A percentile compares a stretch with the other conserved stretches of the same genome.
Conservation (phyloP, 352 stramenopile species). For the Phytophthora pistaciae region DNA sequence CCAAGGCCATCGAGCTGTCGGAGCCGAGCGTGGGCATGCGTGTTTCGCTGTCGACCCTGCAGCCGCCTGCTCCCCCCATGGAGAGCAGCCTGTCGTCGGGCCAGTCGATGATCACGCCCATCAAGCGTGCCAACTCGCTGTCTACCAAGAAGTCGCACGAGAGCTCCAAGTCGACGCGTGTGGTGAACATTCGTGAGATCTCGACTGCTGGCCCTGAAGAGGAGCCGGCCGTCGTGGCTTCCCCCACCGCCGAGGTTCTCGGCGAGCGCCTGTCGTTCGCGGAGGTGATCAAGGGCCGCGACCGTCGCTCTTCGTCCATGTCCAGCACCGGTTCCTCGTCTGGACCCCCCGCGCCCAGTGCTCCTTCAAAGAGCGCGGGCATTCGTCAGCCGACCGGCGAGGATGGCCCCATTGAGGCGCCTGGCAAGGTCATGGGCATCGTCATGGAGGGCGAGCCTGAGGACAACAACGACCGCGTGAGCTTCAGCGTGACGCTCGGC, state of each 20-base stretch:
- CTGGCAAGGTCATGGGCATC: conserved; percentile 85
- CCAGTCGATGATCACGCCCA: conserved; percentile 45
- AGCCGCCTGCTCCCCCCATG: conserved; percentile 49
- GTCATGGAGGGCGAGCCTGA: conserved; percentile 67
- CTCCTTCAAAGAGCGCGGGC: conserved; percentile 24
- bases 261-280: conserved; percentile 59
- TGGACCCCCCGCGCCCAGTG: conserved; percentile 20
- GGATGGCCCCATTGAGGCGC: conserved; percentile 72
- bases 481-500: conserved; percentile 86
- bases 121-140: conserved; percentile 70
- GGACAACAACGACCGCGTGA: conserved; percentile 70
- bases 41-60: conserved; percentile 58
- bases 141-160: conserved; percentile 68
- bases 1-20: conserved; percentile 56
- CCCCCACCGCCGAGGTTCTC: conserved; percentile 42
- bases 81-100: conserved; percentile 25
- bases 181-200: conserved; percentile 84
- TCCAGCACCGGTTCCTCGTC: conserved; percentile 46
- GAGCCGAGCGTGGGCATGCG: conserved; percentile 49
- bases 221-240: conserved; percentile 39
- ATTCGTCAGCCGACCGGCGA: conserved; percentile 85
- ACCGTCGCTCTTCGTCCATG: conserved; percentile 55
- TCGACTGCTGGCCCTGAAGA: conserved; percentile 42
- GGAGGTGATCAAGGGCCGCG: conserved; percentile 56
- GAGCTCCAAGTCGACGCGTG: conserved; percentile 67